Percentiles rank a stretch among this genome's conserved stretches.
Conservation (phyloP, 345 rosid species). For the Toxicodendron radicans region DNA sequence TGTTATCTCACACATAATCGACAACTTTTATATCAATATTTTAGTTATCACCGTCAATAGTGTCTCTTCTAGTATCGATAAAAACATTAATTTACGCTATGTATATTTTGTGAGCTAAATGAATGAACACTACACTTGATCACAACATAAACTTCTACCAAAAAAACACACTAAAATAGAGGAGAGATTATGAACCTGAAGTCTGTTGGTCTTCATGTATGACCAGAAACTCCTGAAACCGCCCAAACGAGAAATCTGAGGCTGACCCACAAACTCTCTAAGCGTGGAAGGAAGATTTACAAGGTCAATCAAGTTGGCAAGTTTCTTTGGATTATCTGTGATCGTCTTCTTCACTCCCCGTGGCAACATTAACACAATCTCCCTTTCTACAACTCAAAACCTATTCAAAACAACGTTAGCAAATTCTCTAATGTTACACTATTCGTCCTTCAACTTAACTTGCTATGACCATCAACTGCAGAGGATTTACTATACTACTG, state of each 20-base stretch:
- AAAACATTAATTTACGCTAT: too few relatives aligned
- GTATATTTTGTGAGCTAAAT: too few relatives aligned
- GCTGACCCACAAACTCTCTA: constrained; percentile 85
- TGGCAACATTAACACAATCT: constrained; percentile 56
- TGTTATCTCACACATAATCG: background rate
- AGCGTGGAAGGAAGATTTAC: constrained; percentile 83
- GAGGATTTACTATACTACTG: background rate
- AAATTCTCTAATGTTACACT: too few relatives aligned
- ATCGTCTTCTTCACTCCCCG: constrained; percentile 68
- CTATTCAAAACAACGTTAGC: background rate
- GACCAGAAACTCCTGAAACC: constrained; percentile 92
- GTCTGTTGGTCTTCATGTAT: constrained; percentile 82
- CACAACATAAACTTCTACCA: background rate
- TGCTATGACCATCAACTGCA: background rate
- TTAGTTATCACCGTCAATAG: background rate
- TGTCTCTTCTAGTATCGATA: too few relatives aligned
- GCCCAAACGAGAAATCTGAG: constrained; percentile 85
- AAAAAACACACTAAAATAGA: background rate
- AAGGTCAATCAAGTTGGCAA: constrained; percentile 79
- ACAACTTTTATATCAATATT: background rate
- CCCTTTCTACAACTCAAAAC: constrained; percentile 10
- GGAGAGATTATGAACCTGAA: constrained; percentile 51
- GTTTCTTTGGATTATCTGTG: constrained; percentile 78
- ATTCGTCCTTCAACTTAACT: too few relatives aligned
- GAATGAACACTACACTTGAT: too few relatives aligned